Evolutionary conservation across 208 protist genomes (phyloP), one percentile per base, ranked within the genome.

Genomic region (Trypanosoma conorhini): DNA sequence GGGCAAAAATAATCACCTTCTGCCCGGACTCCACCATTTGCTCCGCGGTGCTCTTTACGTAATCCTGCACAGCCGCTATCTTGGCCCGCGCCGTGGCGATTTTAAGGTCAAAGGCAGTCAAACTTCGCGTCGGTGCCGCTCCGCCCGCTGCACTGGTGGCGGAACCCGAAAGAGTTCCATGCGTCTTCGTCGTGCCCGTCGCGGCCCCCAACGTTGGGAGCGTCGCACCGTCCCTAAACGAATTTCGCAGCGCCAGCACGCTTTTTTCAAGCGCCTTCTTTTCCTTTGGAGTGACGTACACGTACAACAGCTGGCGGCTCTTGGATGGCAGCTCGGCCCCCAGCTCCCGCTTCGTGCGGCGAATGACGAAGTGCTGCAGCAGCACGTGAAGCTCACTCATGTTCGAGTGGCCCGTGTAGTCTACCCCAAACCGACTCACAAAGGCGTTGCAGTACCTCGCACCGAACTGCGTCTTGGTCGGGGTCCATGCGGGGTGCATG

Each of bases 1-100:
- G 96, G 13, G 92, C 96, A 67, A 99, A 99, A 42, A 99, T 61
- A 52, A 99, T 89, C 42, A 98, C 59, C 71, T 98, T 99, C 63
- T 92, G 87, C 19, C 82, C 79, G 1, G 83, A 79, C 51, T 88
- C 76, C 46, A 89, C 66, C 67, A 92, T 82, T 64, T 94, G 86
- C 69, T 96, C 87, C 15, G 95, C 77, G 28, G 88, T 72, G 57
- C 83, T 76, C 48, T 66, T 59, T 3, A 98, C 72, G 76, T 97
- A 98, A 60, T 97, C 88, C 70, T 90, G 82, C 56, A 98, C 92
- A 31, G 93, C 86, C 1, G 92, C 77, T 2, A 97, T 87, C 74
- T 97, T 97, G 9, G 92, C 92, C 42, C 81, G 81, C 1, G 89
- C 87, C 17, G 91, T 97, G 21, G 87, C 87, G 70, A 73, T 81